Base-by-base conservation (phyloP, 2,329 filamentous ascomycete species). In the Penicillium verrucosum region DNA sequence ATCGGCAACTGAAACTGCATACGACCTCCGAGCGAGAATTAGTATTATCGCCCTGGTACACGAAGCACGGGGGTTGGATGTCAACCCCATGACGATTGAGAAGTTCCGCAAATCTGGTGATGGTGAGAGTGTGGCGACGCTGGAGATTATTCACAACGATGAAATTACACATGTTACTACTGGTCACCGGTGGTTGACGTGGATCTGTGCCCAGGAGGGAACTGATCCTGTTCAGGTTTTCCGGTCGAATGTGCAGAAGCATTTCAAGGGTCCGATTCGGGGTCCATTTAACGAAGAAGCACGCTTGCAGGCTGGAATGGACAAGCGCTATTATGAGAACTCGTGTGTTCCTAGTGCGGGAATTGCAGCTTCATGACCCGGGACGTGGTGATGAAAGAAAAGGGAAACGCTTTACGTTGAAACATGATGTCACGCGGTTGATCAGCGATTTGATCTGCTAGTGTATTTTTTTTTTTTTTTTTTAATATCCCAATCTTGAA, bases 81-180 rank as follows among this genome's bases (percentile, higher is more conserved):
- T 80, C 7, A 80, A 80, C 41, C 78, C 77, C 0, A 70, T 78
- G 70, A 79, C 78, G 0, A 80, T 80, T 42, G 72, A 77, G 44
- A 79, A 79, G 53, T 80, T 80, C 60, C 77, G 75, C 48, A 70
- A 68, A 41, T 73, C 75, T 0, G 63, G 65, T 2, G 78, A 80
- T 41, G 40, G 36, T 9, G 76, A 80, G 45, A 80, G 77, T 48
- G 77, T 78, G 14, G 68, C 74, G 10, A 66, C 68, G 3, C 59
- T 80, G 52, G 73, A 74, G 36, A 66, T 79, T 23, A 80, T 80
- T 32, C 78, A 80, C 50, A 78, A 78, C 48, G 78, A 80, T 43
- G 78, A 80, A 60, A 79, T 80, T 41, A 80, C 78, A 0, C 78
- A 80, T 59, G 77, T 80, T 21, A 80, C 78, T 0, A 79, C 77